Evolutionary conservation across 306 rosid genomes (phyloP), one percentile per base, ranked within the genome.

Genomic region (Glycyrrhiza uralensis): DNA sequence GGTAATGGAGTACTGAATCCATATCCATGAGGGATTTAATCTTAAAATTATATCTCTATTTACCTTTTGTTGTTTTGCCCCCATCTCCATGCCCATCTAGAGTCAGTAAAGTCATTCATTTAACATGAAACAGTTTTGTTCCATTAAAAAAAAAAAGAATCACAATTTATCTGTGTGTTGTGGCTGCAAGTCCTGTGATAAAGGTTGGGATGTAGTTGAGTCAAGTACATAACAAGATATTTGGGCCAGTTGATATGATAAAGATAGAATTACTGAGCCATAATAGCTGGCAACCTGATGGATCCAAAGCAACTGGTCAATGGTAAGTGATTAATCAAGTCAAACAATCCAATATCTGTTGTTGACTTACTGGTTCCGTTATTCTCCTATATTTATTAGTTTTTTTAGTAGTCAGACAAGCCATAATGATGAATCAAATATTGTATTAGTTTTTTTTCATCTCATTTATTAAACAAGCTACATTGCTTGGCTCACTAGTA

Each of bases 1-100:
- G 98, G 98, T 90, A 85, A 59, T 59, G 74, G 50, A 63, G 41
- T 81, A 36, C 73, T 32, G 32, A 46, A 26, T 83, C 19, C 29
- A 61, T 70, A 36, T 69, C 42, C 41, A 49, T 4, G 28, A 38
- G 32, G 19, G 51, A 15, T n/a, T n/a, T n/a, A n/a, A n/a, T 58
- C 68, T 68, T 62, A 59, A 42, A 71, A 33, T 3, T 46, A 32
- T 28, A 72, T 47, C 54, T 36, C 66, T 74, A 58, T 71, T 69
- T 39, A 62, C 57, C 45, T 73, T 55, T 15, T 62, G 74, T 36
- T 72, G 62, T 18, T 63, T 47, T 59, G n/a, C 33, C 8, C n/a
- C 9, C 20, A 6, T 56, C 30, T 45, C 61, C 60, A 29, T 69
- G 46, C 20, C 45, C 26, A 8, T 41, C n/a, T n/a, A n/a, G n/a